Evolutionary conservation across 257 asterid species (phyloP), one percentile per base, ranked within the genome.

Genomic region (Fraxinus quadrangulata): DNA sequence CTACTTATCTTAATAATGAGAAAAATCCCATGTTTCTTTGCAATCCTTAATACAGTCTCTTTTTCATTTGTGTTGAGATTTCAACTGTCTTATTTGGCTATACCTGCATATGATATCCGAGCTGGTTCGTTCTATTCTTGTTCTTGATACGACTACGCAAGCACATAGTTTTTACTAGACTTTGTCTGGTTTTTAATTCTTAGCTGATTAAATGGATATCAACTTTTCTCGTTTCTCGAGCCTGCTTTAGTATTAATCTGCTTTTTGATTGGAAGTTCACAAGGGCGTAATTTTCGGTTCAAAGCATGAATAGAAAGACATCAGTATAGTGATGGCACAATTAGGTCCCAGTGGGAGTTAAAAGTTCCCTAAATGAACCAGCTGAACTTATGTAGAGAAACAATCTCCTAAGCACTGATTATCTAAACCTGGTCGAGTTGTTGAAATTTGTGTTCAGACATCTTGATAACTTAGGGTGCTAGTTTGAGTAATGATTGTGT

Each of bases 1-100:
- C 79, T 79, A 81, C 72, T 83, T 72, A 77, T 76, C 78, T 83
- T 78, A 87, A 88, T 87, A 87, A 85, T 82, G 77, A 78, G 79
- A 80, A 75, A 75, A 76, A 80, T 63, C 77, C 74, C 37, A 24
- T 36, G 67, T 73, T 74, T 39, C 68, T 33, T 72, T 70, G 67
- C 56, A 71, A 56, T 71, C 45, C 45, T 28, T 75, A 1, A 23
- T 42, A 47, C 21, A 6, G 31, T 39, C 28, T 40, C 66, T 16
- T 36, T 51, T 4, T 63, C 33, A 39, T 26, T 37, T 0, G 37
- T 56, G 71, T 31, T 17, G 0, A 65, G 19, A 19, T 67, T 21
- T 56, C 66, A 42, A 71, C 56, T 68, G 31, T 74, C 47, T 24
- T 71, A 26, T 36, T 66, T 61, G 28, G 1, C 40, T 28, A 45